These are phyloP conservation scores for Rhizomucor pusillus DNA, from an alignment of 371 early-diverging fungal genomes.

Conservation along the genomic window DNA sequence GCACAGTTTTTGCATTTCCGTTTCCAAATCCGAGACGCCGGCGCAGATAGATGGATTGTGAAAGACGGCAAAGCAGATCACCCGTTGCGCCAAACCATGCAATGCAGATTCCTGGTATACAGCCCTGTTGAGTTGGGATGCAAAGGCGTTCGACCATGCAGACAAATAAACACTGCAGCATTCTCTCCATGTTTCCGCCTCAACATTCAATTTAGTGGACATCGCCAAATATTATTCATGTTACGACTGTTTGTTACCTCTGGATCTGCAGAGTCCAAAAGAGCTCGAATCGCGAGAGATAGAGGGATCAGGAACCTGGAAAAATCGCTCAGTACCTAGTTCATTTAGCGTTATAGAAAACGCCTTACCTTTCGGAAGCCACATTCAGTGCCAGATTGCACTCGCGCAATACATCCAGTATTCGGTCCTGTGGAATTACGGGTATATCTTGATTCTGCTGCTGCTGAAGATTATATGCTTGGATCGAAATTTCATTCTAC, in stretches of 20 bases:
- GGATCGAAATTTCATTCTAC: slow-evolving; percentile 1
- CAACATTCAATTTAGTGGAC: not conserved
- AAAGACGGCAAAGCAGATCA: not conserved
- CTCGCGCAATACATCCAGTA: not conserved
- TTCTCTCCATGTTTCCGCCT: slow-evolving; percentile 3
- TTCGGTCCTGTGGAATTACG: too few species aligned
- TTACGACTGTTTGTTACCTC: too few species aligned
- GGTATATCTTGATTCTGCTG: too few species aligned
- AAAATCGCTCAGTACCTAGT: too few species aligned
- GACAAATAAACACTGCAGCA: slow-evolving; percentile 6
- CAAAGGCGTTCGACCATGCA: slow-evolving; percentile 14
- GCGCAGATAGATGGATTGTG: not conserved
- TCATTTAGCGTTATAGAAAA: too few species aligned
- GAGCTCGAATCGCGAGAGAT: too few species aligned
- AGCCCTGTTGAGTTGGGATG: slow-evolving; percentile 13
- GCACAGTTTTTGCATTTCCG: not conserved
- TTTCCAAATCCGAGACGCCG: too few species aligned
- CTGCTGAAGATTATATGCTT: not conserved
- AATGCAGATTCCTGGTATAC: slow-evolving; percentile 10
- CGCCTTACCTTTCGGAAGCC: slow-evolving; percentile 1
- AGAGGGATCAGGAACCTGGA: too few species aligned
- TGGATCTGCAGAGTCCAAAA: too few species aligned
- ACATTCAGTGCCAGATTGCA: slow-evolving; percentile 1
- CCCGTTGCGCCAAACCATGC: slow-evolving; percentile 3
- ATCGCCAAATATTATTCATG: not conserved